Conservation (phyloP, 148 eudicot genomes). For the Chenopodium formosanum region DNA sequence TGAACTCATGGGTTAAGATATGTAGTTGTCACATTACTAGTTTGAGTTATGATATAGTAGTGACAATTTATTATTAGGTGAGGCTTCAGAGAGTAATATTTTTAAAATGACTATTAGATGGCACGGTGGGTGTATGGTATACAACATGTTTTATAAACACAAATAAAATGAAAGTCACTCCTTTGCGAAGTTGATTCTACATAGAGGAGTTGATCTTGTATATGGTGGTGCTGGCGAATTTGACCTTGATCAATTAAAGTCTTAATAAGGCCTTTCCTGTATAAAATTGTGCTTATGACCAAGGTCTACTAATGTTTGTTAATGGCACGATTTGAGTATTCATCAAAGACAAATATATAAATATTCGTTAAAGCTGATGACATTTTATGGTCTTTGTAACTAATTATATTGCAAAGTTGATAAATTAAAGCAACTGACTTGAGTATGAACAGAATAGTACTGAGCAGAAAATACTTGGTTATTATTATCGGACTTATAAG, state of each 20-base stretch:
- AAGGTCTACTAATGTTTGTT: neutral
- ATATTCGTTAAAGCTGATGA: neutral
- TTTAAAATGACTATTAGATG: no score
- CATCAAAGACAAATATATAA: neutral
- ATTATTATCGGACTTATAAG: no score
- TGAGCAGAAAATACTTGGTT: neutral
- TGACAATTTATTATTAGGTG: no score
- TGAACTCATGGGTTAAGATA: neutral
- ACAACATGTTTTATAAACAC: no score
- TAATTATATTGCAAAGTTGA: neutral
- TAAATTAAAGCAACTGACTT: neutral
- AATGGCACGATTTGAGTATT: neutral
- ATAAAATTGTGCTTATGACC: neutral
- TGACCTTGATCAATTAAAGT: neutral
- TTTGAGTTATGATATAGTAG: no score
- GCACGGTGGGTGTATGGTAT: no score
- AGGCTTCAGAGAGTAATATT: no score
- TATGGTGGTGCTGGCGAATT: no score
- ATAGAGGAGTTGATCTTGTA: no score
- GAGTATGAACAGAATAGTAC: neutral
- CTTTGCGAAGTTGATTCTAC: no score
- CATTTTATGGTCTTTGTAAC: neutral
- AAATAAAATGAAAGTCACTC: no score
- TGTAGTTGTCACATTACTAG: no score
- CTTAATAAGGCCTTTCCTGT: neutral